Evolutionary conservation across 2,329 filamentous ascomycete genomes (phyloP), one percentile per base, ranked within the genome.

Genomic region (Xylaria sp.): DNA sequence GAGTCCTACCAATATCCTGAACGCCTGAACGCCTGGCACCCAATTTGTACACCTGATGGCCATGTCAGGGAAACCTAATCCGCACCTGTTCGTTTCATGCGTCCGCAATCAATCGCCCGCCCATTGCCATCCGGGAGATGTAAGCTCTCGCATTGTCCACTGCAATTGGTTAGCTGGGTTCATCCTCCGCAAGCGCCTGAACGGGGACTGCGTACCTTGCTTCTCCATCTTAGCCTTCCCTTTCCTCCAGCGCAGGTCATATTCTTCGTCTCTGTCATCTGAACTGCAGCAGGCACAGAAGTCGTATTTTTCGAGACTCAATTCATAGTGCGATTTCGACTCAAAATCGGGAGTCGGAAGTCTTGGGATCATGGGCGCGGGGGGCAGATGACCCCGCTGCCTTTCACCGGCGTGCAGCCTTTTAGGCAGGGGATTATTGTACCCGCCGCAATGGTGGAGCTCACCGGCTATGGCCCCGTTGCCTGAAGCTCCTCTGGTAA

Each of bases 271-370:
- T 37, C n/a, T 39, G 8, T 57, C 61, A 46, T 58, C 59, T 13
- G 55, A 44, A 32, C 41, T 51, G 57, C 75, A 78, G 51, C 76
- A 78, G 55, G 69, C 37, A 57, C 76, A 77, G 51, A 77, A 78
- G 23, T 69, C 64, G 56, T 71, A 58, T n/a, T 41, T 59, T 20
- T 28, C 41, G n/a, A 61, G 20, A 20, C 69, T 64, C 37, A 61
- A 20, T 25, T 72, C 64, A 51, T 66, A 54, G 59, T 56, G 63
- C 6, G 65, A 72, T 37, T 57, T 50, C 20, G 59, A 64, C 32
- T 76, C 74, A n/a, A 77, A 70, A 48, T 78, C 75, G 10, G 76
- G 76, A 13, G 76, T 76, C 20, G 75, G 73, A 20, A 76, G 73
- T 51, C 76, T 74, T 41, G 74, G 68, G 52, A 77, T 76, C 51